Conservation (phyloP, 306 rosid species). For the Acacia acuminata region DNA sequence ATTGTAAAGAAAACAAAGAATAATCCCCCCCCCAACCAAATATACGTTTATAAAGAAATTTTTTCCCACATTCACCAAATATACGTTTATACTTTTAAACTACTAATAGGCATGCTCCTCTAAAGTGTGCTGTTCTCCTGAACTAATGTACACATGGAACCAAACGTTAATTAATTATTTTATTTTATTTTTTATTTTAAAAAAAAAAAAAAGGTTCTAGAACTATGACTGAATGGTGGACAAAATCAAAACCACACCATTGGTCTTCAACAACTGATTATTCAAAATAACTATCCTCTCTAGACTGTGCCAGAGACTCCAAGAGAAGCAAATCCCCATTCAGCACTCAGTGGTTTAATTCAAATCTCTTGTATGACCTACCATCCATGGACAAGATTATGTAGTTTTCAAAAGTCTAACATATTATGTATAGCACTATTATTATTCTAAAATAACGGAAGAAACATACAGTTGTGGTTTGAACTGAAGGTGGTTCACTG, state of each 20-base stretch:
- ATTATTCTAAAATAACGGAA: slow-evolving; percentile 7
- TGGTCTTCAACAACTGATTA: slow-evolving; percentile 15
- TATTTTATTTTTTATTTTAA: no score
- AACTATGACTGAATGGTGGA: slow-evolving; percentile 7
- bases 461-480: slow-evolving; percentile 58
- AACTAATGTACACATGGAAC: not conserved
- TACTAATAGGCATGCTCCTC: slow-evolving; percentile 3
- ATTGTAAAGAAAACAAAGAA: slow-evolving; percentile 14
- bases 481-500: slow-evolving; percentile 58
- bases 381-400: slow-evolving; percentile 1
- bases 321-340: slow-evolving; percentile 27
- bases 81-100: not conserved
- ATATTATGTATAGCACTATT: not conserved
- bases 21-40: slow-evolving; percentile 7
- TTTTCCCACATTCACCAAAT: slow-evolving; percentile 21
- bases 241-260: not conserved
- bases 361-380: slow-evolving; percentile 20
- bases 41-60: not conserved
- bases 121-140: not conserved
- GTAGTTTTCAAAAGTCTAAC: not conserved
- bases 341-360: slow-evolving; percentile 16
- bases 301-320: slow-evolving; percentile 23
- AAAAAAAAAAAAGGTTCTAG: no score
- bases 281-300: slow-evolving; percentile 9
- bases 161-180: no score